Evolutionary conservation across 805 yeast genomes (phyloP).

Genomic region (Yarrowia divulgata): DNA sequence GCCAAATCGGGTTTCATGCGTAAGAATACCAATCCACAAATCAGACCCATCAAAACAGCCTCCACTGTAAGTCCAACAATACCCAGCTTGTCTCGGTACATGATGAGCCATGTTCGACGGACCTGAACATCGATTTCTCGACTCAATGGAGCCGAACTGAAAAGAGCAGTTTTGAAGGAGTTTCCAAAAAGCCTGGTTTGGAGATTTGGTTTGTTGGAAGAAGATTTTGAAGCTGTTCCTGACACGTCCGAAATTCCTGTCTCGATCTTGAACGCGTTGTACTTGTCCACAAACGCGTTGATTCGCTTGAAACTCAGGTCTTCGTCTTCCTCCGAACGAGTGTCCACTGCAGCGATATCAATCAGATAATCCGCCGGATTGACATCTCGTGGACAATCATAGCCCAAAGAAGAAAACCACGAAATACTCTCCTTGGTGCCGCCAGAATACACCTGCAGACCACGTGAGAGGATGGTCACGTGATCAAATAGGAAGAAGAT

Average conservation of each 20-base stretch:
- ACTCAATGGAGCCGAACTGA: constrained; percentile 53
- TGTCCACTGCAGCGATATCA: constrained; percentile 65
- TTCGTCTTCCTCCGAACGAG: constrained; percentile 53
- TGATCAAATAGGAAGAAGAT: constrained; percentile 72
- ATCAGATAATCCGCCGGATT: constrained; percentile 70
- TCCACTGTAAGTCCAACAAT: constrained; percentile 55
- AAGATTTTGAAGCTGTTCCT: constrained; percentile 19
- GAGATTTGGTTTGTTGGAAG: constrained; percentile 34
- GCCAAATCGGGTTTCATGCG: constrained; percentile 61
- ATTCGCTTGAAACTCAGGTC: constrained; percentile 51
- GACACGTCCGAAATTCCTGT: constrained; percentile 3
- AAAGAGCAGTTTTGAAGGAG: constrained; percentile 19
- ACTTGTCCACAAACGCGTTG: constrained; percentile 49
- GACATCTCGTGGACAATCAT: constrained; percentile 55
- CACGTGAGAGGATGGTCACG: constrained; percentile 72
- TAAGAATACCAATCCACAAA: constrained; percentile 80
- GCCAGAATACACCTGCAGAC: constrained; percentile 56
- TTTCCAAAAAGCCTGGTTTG: constrained; percentile 40
- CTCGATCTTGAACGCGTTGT: constrained; percentile 49
- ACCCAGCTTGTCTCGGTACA: constrained; percentile 61
- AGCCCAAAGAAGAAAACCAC: constrained; percentile 61
- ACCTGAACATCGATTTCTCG: constrained; percentile 57
- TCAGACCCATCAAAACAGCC: constrained; percentile 62
- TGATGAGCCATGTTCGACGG: constrained; percentile 56
- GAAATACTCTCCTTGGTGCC: constrained; percentile 55